Evolutionary conservation across 1,139 yeast species (phyloP).

Genomic region (Taiozyma sp.): DNA sequence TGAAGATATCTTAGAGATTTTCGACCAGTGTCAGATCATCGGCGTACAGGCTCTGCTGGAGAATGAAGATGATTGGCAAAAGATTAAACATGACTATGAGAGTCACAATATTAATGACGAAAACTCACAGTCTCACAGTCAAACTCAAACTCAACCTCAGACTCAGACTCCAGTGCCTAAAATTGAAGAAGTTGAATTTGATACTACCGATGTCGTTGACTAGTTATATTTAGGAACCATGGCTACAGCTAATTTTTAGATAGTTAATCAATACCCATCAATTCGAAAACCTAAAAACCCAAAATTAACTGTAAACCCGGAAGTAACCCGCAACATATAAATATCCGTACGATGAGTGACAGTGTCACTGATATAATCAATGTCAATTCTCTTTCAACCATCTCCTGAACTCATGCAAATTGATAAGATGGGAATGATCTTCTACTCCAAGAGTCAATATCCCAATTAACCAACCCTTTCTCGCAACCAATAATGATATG

Average conservation of each 20-base stretch:
- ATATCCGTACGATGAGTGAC: background rate
- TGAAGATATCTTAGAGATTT: conserved; percentile 65
- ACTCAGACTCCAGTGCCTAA: conserved; percentile 6
- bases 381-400: background rate
- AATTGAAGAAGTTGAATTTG: conserved; percentile 19
- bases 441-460: conserved; percentile 46
- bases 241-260: background rate
- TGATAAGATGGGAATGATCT: conserved; percentile 40
- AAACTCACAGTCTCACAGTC: background rate
- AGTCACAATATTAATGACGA: conserved; percentile 8
- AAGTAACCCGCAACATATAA: background rate
- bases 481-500: conserved; percentile 43
- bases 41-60: conserved; percentile 76
- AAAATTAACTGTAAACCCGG: background rate
- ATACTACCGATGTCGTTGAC: conserved; percentile 32
- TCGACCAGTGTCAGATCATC: conserved; percentile 80
- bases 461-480: conserved; percentile 46
- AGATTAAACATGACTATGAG: conserved; percentile 42
- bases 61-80: conserved; percentile 64
- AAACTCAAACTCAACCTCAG: background rate
- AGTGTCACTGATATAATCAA: background rate
- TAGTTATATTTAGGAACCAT: conserved; percentile 5
- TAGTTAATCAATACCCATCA: background rate
- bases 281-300: background rate
- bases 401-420: conserved; percentile 8